These are phyloP conservation scores for Albizia julibrissin DNA, from an alignment of 306 rosid species.

Conservation along the genomic window DNA sequence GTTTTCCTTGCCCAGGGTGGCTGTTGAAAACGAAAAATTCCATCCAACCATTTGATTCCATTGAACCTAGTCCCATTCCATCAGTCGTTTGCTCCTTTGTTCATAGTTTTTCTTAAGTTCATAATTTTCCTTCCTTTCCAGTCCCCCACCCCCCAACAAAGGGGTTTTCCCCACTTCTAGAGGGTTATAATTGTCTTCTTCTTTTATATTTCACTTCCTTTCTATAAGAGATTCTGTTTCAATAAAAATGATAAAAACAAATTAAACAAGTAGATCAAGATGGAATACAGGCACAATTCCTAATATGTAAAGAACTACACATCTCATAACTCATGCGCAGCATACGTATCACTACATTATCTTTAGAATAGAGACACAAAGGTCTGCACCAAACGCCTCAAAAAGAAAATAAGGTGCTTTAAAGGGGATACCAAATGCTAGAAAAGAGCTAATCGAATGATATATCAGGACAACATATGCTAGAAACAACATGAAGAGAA, in stretches of 20 bases:
- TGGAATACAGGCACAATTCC: conserved; percentile 14
- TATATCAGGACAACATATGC: neutral
- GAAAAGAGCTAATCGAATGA: neutral
- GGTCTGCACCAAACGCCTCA: conserved; percentile 4
- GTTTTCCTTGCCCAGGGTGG: too few species aligned
- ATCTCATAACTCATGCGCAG: conserved; percentile 14
- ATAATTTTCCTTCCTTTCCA: neutral
- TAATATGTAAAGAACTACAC: conserved; percentile 19
- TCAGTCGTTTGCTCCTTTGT: neutral
- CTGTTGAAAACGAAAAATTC: too few species aligned
- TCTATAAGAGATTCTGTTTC: neutral
- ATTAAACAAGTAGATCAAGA: neutral
- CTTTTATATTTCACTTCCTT: neutral
- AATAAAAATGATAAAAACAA: neutral
- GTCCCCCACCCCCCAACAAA: too few species aligned
- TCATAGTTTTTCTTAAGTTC: neutral
- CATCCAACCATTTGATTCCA: too few species aligned
- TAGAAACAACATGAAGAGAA: neutral
- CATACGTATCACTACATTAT: neutral
- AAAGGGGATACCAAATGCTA: neutral
- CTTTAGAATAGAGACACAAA: neutral
- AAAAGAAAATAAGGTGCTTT: neutral
- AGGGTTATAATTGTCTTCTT: neutral
- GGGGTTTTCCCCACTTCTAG: too few species aligned
- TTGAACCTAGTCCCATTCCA: too few species aligned